phyloP scores from a whole-genome alignment of 177 flowering plant species.

The Telopea speciosissima region DNA sequence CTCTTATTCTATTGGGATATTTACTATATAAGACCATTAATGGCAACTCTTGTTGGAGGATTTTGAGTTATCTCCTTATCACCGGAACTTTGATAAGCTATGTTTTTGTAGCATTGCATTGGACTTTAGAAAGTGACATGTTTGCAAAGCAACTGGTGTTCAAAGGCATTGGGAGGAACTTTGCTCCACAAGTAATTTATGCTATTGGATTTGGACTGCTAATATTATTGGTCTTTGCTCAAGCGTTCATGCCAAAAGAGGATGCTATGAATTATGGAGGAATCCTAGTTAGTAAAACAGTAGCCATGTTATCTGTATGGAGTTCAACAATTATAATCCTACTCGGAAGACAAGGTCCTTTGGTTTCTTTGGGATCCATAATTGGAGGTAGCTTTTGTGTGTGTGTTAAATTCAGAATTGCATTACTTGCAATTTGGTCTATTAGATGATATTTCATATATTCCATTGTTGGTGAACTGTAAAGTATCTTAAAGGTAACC shows the following conservation, averaged over 20 bases:
- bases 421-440: no score
- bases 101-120: constrained; percentile 51
- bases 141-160: constrained; percentile 21
- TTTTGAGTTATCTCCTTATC: constrained; percentile 30
- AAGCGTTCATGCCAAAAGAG: constrained; percentile 16
- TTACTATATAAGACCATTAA: constrained; percentile 33
- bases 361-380: constrained; percentile 51
- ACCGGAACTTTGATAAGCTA: constrained; percentile 47
- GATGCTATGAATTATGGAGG: constrained; percentile 21
- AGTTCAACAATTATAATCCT: constrained; percentile 67
- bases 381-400: constrained; percentile 59
- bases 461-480: neutral
- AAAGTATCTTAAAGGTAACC: neutral
- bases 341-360: constrained; percentile 82
- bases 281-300: constrained; percentile 33
- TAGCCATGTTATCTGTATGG: constrained; percentile 62
- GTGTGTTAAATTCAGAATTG: neutral
- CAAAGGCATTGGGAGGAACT: constrained; percentile 32
- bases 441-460: no score
- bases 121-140: constrained; percentile 59
- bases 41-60: constrained; percentile 22
- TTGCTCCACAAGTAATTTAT: constrained; percentile 59
- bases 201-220: constrained; percentile 50
- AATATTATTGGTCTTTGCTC: constrained; percentile 31
- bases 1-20: constrained; percentile 41